A percentile compares a stretch with the other conserved stretches of the same genome.
These are phyloP conservation scores for Acephala macrosclerotiorum DNA, from an alignment of 2,329 filamentous ascomycete species.

Conservation along the genomic window DNA sequence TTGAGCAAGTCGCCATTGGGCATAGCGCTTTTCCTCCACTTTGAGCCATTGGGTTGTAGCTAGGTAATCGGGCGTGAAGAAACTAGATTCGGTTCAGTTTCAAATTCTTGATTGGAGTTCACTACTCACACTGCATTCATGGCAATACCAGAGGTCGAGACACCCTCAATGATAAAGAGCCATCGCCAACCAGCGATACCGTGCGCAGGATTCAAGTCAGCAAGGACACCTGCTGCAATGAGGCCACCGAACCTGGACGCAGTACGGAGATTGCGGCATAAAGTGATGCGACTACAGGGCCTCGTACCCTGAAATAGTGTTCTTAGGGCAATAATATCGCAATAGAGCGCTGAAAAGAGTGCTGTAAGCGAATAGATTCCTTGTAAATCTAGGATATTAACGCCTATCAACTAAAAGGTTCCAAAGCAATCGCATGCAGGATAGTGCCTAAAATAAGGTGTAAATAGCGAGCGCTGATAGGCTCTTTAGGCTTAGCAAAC, in stretches of 20 bases:
- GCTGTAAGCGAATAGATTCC: no score
- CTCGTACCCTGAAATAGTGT: no score
- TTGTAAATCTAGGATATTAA: no score
- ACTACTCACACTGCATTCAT: conserved; percentile 35
- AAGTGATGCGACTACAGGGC: no score
- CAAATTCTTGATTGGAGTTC: not conserved
- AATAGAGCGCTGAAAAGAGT: no score
- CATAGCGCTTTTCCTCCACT: conserved; percentile 59
- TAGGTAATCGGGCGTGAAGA: conserved; percentile 60
- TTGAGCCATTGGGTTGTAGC: conserved; percentile 59
- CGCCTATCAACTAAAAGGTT: no score
- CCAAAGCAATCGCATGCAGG: no score
- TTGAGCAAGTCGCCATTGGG: conserved; percentile 57
- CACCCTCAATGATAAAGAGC: conserved; percentile 57
- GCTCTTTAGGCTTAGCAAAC: no score
- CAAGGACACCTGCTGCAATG: conserved; percentile 56
- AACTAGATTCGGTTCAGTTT: conserved; percentile 17
- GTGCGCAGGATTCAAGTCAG: conserved; percentile 53
- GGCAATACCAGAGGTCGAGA: conserved; percentile 50
- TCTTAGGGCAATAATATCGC: no score
- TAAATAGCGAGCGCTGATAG: no score
- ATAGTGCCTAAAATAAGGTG: no score
- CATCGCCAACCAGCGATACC: conserved; percentile 60
- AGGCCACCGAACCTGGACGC: conserved; percentile 59
- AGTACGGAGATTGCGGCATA: not conserved